Evolutionary conservation across 345 rosid species (phyloP), one percentile per base, ranked within the genome.

Genomic region (Erysimum cheiranthoides): DNA sequence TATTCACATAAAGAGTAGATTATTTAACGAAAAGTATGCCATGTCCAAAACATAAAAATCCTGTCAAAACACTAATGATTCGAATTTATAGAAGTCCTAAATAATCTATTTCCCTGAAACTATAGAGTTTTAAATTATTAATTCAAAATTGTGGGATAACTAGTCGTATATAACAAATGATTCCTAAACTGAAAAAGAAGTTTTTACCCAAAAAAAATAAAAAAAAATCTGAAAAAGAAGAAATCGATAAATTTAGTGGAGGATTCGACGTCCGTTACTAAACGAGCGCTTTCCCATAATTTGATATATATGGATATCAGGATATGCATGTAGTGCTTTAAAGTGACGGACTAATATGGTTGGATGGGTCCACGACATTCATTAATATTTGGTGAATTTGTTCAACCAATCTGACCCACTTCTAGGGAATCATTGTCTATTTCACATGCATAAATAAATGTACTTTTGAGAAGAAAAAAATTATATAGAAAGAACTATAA

Each of bases 351-450:
- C 49, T 38, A 9, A 49, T 47, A 14, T 75, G 5, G 78, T 58
- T 59, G 36, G 47, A 12, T 77, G 58, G 75, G 75, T 56, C 66
- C 60, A 63, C 43, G 2, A 35, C 65, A 69, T 63, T 70, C 76
- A 77, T 70, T 68, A 34, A 5, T 45, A 36, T 70, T 70, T 70
- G 60, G 71, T 76, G 39, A 53, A 61, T 43, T 62, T 69, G 80
- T 70, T 62, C 59, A 69, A 61, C 75, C 34, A 60, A 68, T 68
- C 16, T 75, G 74, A 68, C 54, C 73, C 31, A 74, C 67, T 57
- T 66, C 8, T 16, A 28, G 34, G 35, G 10, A 50, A n/a, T 50
- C 61, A 50, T 49, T 21, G 42, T 31, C 53, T 13, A 36, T 36
- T 40, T 73, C 62, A 63, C 45, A 73, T 38, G 36, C 31, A 27